Percentiles rank a stretch among this genome's conserved stretches.
Evolutionary conservation across 2,329 filamentous ascomycete species (phyloP).

Genomic region (Aureobasidium sp.): DNA sequence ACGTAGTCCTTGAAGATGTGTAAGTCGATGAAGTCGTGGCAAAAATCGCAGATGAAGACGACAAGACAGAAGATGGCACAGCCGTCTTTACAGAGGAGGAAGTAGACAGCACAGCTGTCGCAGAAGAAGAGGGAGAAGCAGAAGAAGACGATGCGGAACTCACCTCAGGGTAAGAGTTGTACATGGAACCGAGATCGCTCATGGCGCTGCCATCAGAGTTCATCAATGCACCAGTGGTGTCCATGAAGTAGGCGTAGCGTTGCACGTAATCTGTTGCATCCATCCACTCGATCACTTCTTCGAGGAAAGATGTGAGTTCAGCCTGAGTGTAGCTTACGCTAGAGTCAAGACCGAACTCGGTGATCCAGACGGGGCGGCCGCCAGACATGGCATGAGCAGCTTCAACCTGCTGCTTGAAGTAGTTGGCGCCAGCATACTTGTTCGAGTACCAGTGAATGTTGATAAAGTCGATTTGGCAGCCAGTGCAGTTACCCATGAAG

Average conservation of each 20-base stretch:
- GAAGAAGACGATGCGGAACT: neutral
- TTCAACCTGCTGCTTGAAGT: slow-evolving; percentile 37
- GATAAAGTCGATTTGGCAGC: slow-evolving; percentile 51
- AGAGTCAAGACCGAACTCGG: slow-evolving; percentile 49
- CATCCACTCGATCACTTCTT: slow-evolving; percentile 33
- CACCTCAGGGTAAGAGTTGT: slow-evolving; percentile 17
- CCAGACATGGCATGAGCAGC: slow-evolving; percentile 13
- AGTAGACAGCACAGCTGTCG: neutral
- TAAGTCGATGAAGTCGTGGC: neutral
- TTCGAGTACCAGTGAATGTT: slow-evolving; percentile 52
- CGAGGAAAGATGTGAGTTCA: slow-evolving; percentile 38
- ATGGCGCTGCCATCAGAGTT: slow-evolving; percentile 16
- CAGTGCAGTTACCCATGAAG: slow-evolving; percentile 44
- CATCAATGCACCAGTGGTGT: slow-evolving; percentile 22
- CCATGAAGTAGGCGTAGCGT: slow-evolving; percentile 29
- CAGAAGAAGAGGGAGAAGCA: neutral
- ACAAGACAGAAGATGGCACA: neutral
- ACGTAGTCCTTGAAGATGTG: slow-evolving; percentile 1
- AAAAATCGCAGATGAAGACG: neutral
- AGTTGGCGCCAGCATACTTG: slow-evolving; percentile 22
- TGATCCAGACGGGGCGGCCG: slow-evolving; percentile 32
- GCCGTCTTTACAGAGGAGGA: neutral
- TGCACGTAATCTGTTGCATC: slow-evolving; percentile 30
- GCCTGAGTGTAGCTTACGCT: slow-evolving; percentile 26
- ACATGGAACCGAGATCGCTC: slow-evolving; percentile 17